Conservation (phyloP, 148 eudicot species). For the Vaccinium corymbosum region DNA sequence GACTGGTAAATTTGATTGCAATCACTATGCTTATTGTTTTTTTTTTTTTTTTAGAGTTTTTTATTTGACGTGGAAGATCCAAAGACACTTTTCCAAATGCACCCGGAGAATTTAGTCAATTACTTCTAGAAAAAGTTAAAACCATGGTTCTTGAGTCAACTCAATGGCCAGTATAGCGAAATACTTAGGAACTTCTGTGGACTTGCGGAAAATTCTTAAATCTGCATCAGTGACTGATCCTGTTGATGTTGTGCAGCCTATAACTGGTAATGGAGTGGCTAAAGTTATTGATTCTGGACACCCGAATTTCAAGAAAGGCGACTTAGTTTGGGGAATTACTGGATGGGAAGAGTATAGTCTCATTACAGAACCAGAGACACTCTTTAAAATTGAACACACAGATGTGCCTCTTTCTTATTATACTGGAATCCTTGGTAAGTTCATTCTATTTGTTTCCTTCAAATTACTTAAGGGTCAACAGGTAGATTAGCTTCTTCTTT, state of each 20-base stretch:
- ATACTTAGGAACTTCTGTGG: background rate
- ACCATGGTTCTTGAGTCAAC: background rate
- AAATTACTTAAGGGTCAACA: background rate
- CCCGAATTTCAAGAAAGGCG: constrained; percentile 46
- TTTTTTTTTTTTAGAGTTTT: no score
- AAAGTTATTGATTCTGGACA: constrained; percentile 52
- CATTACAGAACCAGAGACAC: constrained; percentile 16
- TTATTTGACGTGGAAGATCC: no score
- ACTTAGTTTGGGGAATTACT: constrained; percentile 53
- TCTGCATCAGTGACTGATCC: background rate
- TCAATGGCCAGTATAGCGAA: background rate
- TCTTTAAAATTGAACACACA: constrained; percentile 50
- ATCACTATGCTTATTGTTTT: background rate
- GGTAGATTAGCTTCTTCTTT: no score
- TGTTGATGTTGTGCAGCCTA: constrained; percentile 34
- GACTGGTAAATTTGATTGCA: background rate
- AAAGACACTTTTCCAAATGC: background rate
- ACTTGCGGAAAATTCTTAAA: background rate
- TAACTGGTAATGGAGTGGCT: constrained; percentile 52
- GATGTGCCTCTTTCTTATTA: constrained; percentile 71
- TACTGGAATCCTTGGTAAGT: constrained; percentile 65
- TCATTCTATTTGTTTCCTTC: background rate
- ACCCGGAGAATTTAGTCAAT: background rate
- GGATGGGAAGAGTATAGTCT: constrained; percentile 66
- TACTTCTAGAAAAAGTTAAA: background rate